A percentile compares a stretch with the other conserved stretches of the same genome.
Conservation (phyloP, 148 eudicot genomes). For the Vaccinium darrowii region DNA sequence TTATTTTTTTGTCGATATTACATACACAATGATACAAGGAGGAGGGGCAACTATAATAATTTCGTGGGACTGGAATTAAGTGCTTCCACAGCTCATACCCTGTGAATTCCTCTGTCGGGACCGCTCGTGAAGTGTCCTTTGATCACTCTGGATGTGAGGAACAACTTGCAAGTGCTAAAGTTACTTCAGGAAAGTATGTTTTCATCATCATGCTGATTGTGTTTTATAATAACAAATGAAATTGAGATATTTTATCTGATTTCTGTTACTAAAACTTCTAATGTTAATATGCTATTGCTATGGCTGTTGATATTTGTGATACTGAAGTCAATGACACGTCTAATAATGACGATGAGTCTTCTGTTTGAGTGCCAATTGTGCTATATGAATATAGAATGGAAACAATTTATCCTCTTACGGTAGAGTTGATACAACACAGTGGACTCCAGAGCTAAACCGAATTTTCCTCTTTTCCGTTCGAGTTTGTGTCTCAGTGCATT, state of each 20-base stretch:
- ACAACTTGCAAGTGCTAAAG: slow-evolving; percentile 33
- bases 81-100: slow-evolving; percentile 44
- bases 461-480: neutral
- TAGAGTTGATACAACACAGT: neutral
- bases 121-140: slow-evolving; percentile 51
- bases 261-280: neutral
- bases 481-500: neutral
- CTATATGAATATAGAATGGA: neutral
- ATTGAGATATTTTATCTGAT: neutral
- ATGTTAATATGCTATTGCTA: neutral
- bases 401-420: neutral
- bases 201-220: neutral
- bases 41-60: slow-evolving; percentile 34
- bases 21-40: slow-evolving; percentile 42
- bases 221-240: neutral
- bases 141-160: slow-evolving; percentile 40
- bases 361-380: neutral
- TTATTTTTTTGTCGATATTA: slow-evolving; percentile 48
- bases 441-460: neutral
- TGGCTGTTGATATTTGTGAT: neutral
- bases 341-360: neutral
- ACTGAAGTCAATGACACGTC: neutral
- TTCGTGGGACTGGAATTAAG: slow-evolving; percentile 33
- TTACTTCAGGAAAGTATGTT: slow-evolving; percentile 58
- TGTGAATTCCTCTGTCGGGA: slow-evolving; percentile 41